These are phyloP conservation scores for Emergomyces africanus DNA, from an alignment of 2,329 filamentous ascomycete genomes.

Conservation along the genomic window DNA sequence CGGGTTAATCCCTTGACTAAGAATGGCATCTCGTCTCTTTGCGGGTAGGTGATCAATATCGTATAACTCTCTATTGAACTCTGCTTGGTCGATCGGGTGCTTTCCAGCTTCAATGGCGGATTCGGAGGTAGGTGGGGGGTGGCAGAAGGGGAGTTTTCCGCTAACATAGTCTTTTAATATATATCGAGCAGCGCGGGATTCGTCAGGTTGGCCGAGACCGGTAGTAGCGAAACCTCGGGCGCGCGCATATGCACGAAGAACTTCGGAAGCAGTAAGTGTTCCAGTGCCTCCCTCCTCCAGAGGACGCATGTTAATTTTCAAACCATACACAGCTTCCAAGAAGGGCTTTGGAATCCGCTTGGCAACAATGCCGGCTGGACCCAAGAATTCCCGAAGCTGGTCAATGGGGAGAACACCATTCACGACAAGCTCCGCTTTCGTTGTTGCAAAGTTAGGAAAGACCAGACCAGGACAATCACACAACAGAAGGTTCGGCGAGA, in stretches of 20 bases:
- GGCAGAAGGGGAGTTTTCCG: slow-evolving; percentile 84
- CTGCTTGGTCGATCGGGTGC: slow-evolving; percentile 47
- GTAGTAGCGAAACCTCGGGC: slow-evolving; percentile 85
- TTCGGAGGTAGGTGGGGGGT: slow-evolving; percentile 54
- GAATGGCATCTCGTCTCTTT: slow-evolving; percentile 53
- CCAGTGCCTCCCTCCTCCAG: slow-evolving; percentile 89
- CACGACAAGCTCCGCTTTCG: slow-evolving; percentile 58
- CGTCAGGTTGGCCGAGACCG: slow-evolving; percentile 81
- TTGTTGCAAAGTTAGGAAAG: slow-evolving; percentile 37
- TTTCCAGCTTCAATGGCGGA: slow-evolving; percentile 36
- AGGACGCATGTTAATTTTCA: slow-evolving; percentile 69
- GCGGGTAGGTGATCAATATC: slow-evolving; percentile 68
- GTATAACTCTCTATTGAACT: slow-evolving; percentile 87
- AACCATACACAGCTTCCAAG: slow-evolving; percentile 86
- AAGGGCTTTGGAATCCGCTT: slow-evolving; percentile 77
- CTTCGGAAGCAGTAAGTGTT: slow-evolving; percentile 66
- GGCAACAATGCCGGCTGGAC: slow-evolving; percentile 71
- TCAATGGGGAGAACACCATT: slow-evolving; percentile 94
- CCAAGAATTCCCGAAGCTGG: slow-evolving; percentile 84
- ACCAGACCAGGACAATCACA: slow-evolving; percentile 98
- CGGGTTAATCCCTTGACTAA: slow-evolving; percentile 5
- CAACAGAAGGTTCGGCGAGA: slow-evolving; percentile 76
- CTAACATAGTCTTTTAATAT: slow-evolving; percentile 96
- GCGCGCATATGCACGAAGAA: slow-evolving; percentile 73
- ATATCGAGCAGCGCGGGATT: slow-evolving; percentile 78